Evolutionary conservation across 768 basidiomycete genomes (phyloP).

Genomic region (Kockovaella imperatae): DNA sequence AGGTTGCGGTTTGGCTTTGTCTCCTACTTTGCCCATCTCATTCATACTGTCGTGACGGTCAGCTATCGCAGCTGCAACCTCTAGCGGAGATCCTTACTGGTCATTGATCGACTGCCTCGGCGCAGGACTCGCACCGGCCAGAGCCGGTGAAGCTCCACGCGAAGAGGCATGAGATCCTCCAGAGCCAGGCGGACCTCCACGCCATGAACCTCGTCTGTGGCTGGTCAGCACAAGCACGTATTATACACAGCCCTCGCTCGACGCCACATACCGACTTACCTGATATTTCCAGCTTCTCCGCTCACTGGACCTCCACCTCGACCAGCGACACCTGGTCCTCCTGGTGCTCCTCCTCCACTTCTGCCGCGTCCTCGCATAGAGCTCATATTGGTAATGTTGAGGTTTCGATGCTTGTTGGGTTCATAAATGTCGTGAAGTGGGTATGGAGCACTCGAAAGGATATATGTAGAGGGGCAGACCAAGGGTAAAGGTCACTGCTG

Average conservation of each 20-base stretch:
- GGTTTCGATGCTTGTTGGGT: constrained; percentile 1
- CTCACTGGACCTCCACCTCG: constrained; percentile 5
- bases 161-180: constrained; percentile 5
- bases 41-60: constrained; percentile 19
- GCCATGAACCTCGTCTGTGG: constrained; percentile 29
- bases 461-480: too few species aligned
- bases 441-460: too few species aligned
- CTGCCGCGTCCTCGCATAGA: constrained; percentile 8
- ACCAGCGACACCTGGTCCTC: constrained; percentile 2
- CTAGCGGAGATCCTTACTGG: constrained; percentile 18
- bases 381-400: constrained; percentile 4
- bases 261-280: neutral
- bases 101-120: constrained; percentile 31
- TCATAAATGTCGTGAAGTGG: constrained; percentile 6
- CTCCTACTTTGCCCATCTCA: constrained; percentile 24
- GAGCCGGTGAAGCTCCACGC: constrained; percentile 14
- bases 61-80: constrained; percentile 1
- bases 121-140: neutral
- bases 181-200: constrained; percentile 30
- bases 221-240: neutral
- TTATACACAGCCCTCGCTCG: neutral
- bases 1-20: constrained; percentile 6
- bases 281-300: neutral
- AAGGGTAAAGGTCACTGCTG: too few species aligned
- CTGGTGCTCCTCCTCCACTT: constrained; percentile 9